These are phyloP conservation scores for Remersonia thermophila DNA, from an alignment of 2,329 filamentous ascomycete genomes.

Conservation along the genomic window DNA sequence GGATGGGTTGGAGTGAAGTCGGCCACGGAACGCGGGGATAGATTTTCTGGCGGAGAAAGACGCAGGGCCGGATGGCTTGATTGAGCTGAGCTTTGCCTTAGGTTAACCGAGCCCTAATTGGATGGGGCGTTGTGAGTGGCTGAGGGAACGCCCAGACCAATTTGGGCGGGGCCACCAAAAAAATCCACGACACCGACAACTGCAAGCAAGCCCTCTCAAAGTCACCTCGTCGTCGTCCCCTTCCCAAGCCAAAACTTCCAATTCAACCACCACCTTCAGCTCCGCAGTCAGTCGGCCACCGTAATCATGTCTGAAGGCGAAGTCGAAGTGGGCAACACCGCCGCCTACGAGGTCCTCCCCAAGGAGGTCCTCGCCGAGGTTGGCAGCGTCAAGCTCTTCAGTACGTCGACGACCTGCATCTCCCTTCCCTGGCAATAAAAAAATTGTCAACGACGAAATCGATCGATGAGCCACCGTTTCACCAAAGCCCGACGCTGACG, in stretches of 20 bases:
- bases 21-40: constrained; percentile 19
- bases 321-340: constrained; percentile 72
- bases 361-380: constrained; percentile 86
- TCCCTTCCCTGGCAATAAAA: no score
- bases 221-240: constrained; percentile 6
- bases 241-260: constrained; percentile 15
- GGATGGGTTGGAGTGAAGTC: constrained; percentile 8
- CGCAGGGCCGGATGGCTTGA: no score
- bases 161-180: constrained; percentile 20
- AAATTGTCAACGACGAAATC: constrained; percentile 5
- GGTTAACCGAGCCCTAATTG: constrained; percentile 21
- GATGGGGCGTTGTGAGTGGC: constrained; percentile 17
- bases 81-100: constrained; percentile 13
- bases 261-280: constrained; percentile 16
- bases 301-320: constrained; percentile 89
- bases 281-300: constrained; percentile 20
- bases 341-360: constrained; percentile 70
- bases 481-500: constrained; percentile 10
- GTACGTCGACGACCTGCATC: constrained; percentile 13
- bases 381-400: constrained; percentile 92
- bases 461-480: constrained; percentile 1
- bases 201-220: constrained; percentile 1
- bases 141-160: constrained; percentile 11
- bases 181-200: constrained; percentile 16
- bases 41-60: constrained; percentile 12